Base-by-base conservation (phyloP, 805 yeast species). In the Ogataea dorogensis region DNA sequence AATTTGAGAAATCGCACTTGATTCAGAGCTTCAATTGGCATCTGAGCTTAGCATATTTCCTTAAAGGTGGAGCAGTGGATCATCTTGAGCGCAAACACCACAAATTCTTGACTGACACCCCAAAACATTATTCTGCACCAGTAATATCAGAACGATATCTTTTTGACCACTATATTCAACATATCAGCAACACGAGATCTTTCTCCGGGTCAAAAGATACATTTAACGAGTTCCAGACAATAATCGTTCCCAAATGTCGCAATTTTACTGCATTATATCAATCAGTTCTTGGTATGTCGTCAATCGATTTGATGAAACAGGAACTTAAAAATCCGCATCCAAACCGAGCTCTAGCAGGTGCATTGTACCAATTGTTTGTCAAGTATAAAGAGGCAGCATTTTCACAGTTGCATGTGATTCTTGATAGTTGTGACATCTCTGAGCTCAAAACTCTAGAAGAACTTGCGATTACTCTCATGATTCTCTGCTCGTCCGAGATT, bases 401-500 rank as follows among this genome's bases (percentile, higher is more conserved):
- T 14, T 54, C 43, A 33, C 33, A 43, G 19, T 43, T 59, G 17
- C 60, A 61, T 40, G 37, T 44, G 31, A 43, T 56, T 7, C 38
- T 59, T 5, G 63, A 59, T 31, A 42, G 38, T 15, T 47, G 40
- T 29, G 49, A 44, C 27, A 41, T 39, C 12, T 46, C 47, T 15
- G 44, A 31, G 27, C 43, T 42, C 21, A 54, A 52, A 18, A 46
- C 36, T 17, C 31, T 57, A 16, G 57, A 56, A 19, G 63, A 57
- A 24, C 39, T 59, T 12, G 44, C 54, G 7, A 43, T 56, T 17
- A 55, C 63, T 18, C 41, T 59, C 2, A 40, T 59, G 37, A 46
- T 56, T 33, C 23, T 61, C 10, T 57, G 63, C 29, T 54, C 64
- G 4, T 44, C 56, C 9, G 65, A 59, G 24, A 56, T 59, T 12